These are phyloP conservation scores for Cladosporium sp. DNA, from an alignment of 2,329 filamentous ascomycete genomes.

Conservation along the genomic window DNA sequence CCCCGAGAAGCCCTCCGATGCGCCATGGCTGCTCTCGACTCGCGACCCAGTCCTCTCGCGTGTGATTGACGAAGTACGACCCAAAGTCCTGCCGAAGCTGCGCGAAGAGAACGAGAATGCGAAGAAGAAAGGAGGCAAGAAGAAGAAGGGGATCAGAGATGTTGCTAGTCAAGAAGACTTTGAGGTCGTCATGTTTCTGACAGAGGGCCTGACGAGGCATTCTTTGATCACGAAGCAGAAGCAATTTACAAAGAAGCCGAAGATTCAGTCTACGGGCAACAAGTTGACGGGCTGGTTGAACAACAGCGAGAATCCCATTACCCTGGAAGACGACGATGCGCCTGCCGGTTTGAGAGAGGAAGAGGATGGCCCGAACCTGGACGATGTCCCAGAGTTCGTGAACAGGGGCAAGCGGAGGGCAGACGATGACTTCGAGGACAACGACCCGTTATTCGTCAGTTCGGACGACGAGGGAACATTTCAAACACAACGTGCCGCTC, in stretches of 20 bases:
- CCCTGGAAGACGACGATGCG: slow-evolving; percentile 43
- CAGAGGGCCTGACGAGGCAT: slow-evolving; percentile 78
- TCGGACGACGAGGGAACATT: slow-evolving; percentile 35
- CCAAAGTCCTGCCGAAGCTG: slow-evolving; percentile 83
- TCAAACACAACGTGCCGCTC: slow-evolving; percentile 27
- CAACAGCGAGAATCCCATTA: slow-evolving; percentile 38
- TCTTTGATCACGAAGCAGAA: slow-evolving; percentile 84
- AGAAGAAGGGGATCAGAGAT: slow-evolving; percentile 78
- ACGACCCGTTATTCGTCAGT: slow-evolving; percentile 33
- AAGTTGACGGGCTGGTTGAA: slow-evolving; percentile 46
- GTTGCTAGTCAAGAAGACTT: slow-evolving; percentile 86
- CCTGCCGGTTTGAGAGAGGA: slow-evolving; percentile 51
- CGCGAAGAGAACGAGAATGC: slow-evolving; percentile 71
- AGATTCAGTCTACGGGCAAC: slow-evolving; percentile 42
- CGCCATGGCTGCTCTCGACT: slow-evolving; percentile 77
- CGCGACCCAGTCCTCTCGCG: slow-evolving; percentile 72
- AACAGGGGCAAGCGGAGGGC: slow-evolving; percentile 20
- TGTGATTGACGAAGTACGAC: slow-evolving; percentile 79
- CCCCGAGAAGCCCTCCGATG: slow-evolving; percentile 81
- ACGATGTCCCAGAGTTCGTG: slow-evolving; percentile 52
- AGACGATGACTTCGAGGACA: slow-evolving; percentile 19
- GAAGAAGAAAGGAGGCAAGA: slow-evolving; percentile 57
- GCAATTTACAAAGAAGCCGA: slow-evolving; percentile 49
- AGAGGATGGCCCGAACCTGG: slow-evolving; percentile 51
- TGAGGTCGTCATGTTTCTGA: slow-evolving; percentile 90